These are phyloP conservation scores for Salisapilia sapeloensis DNA, from an alignment of 352 stramenopile species.

Conservation along the genomic window DNA sequence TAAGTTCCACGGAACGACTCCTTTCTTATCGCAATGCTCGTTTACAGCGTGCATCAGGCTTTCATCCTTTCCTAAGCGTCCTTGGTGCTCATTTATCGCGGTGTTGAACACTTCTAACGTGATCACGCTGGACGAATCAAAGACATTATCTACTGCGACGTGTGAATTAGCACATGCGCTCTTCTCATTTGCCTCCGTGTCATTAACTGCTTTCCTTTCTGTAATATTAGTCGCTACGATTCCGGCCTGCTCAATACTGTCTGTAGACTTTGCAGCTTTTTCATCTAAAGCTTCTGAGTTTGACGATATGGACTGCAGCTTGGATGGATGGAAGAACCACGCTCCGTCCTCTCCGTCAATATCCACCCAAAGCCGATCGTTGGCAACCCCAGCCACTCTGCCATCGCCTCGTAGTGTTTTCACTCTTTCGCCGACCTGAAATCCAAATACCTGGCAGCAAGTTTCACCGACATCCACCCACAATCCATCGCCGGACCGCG, in stretches of 20 bases:
- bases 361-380: constrained; percentile 55
- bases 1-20: constrained; percentile 63
- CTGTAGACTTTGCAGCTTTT: not conserved
- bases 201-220: no score
- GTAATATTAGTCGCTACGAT: no score
- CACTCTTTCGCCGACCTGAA: constrained; percentile 39
- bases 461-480: constrained; percentile 43
- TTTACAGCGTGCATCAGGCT: no score
- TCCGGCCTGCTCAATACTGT: not conserved
- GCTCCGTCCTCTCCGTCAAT: constrained; percentile 54
- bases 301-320: constrained; percentile 22
- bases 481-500: constrained; percentile 30
- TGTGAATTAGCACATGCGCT: not conserved
- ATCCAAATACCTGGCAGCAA: constrained; percentile 20
- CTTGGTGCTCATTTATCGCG: no score
- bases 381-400: constrained; percentile 37
- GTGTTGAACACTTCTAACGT: no score
- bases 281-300: not conserved
- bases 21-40: no score
- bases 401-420: constrained; percentile 59
- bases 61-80: no score
- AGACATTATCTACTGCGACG: not conserved
- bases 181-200: no score
- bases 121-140: no score
- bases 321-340: constrained; percentile 70